Percentiles rank a stretch among this genome's conserved stretches.
Evolutionary conservation across 163 green algal genomes (phyloP).

Genomic region (Scenedesmus sp.): DNA sequence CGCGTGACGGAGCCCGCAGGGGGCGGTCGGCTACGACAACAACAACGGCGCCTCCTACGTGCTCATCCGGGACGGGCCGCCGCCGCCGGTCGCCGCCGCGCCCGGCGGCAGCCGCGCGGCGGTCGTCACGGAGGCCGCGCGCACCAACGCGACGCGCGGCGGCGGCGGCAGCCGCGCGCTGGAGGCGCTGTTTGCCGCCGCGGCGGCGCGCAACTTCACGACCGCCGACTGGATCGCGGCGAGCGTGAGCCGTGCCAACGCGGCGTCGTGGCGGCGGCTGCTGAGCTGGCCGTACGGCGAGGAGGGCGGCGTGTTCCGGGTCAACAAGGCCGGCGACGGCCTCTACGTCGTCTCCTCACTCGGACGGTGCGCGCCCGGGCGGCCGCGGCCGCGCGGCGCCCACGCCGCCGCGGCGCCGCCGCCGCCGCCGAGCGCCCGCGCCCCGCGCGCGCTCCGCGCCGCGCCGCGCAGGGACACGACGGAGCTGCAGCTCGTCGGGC

Average conservation of each 20-base stretch:
- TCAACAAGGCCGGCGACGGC: slow-evolving; percentile 20
- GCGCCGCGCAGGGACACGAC: no score
- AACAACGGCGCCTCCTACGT: slow-evolving; percentile 20
- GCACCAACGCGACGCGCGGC: slow-evolving; percentile 7
- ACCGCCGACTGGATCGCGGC: no score
- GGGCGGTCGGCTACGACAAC: slow-evolving; percentile 25
- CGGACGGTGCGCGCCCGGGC: no score
- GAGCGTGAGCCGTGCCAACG: neutral
- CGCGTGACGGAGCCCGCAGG: no score
- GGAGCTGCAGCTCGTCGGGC: slow-evolving; percentile 23
- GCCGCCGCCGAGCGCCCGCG: no score
- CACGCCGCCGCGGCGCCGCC: no score
- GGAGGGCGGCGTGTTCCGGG: slow-evolving; percentile 24
- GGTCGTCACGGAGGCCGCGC: neutral
- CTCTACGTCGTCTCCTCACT: slow-evolving; percentile 29
- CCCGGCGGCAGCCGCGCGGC: neutral
- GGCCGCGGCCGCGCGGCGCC: no score
- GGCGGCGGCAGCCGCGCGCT: neutral
- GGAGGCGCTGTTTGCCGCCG: no score
- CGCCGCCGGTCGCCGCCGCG: no score
- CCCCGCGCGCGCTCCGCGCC: no score
- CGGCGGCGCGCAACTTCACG: no score
- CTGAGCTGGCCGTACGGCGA: slow-evolving; percentile 25
- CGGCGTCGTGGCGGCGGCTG: neutral
- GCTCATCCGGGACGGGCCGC: slow-evolving; percentile 4